These are phyloP conservation scores for Lecanicillium sp. DNA, from an alignment of 2,329 filamentous ascomycete genomes.

Conservation along the genomic window DNA sequence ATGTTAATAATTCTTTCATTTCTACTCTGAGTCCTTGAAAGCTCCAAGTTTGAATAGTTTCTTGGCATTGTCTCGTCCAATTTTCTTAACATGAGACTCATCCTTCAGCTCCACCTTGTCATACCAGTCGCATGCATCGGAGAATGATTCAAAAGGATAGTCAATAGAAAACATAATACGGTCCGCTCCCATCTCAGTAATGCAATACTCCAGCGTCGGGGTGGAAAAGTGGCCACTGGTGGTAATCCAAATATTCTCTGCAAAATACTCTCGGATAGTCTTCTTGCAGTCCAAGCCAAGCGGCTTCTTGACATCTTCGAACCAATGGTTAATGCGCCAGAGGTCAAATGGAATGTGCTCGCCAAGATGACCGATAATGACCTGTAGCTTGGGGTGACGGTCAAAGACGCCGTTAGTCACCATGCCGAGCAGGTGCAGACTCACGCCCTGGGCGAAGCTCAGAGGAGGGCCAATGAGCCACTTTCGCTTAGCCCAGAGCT, in stretches of 20 bases:
- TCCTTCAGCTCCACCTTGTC: constrained; percentile 27
- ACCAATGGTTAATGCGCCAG: constrained; percentile 45
- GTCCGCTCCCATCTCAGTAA: constrained; percentile 39
- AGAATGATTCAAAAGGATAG: constrained; percentile 42
- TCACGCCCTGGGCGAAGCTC: constrained; percentile 50
- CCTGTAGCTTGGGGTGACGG: constrained; percentile 33
- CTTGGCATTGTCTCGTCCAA: constrained; percentile 35
- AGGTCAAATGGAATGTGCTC: constrained; percentile 42
- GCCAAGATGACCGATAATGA: constrained; percentile 39
- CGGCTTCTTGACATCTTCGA: constrained; percentile 46
- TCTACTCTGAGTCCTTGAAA: constrained; percentile 22
- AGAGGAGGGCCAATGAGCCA: constrained; percentile 53
- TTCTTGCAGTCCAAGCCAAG: constrained; percentile 39
- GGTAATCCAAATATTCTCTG: constrained; percentile 47
- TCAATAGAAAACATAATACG: constrained; percentile 45
- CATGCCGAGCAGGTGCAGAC: constrained; percentile 45
- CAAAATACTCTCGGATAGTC: constrained; percentile 44
- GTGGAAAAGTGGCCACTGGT: constrained; percentile 49
- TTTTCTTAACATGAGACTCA: constrained; percentile 25
- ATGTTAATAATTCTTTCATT: too few relatives aligned
- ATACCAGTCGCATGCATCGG: constrained; percentile 32
- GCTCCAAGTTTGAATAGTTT: constrained; percentile 28
- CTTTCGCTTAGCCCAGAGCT: constrained; percentile 48
- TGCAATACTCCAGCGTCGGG: constrained; percentile 38
- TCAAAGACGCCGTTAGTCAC: constrained; percentile 43